Evolutionary conservation across 1,284 basidiomycete species (phyloP).

Genomic region (Ustilago curta): DNA sequence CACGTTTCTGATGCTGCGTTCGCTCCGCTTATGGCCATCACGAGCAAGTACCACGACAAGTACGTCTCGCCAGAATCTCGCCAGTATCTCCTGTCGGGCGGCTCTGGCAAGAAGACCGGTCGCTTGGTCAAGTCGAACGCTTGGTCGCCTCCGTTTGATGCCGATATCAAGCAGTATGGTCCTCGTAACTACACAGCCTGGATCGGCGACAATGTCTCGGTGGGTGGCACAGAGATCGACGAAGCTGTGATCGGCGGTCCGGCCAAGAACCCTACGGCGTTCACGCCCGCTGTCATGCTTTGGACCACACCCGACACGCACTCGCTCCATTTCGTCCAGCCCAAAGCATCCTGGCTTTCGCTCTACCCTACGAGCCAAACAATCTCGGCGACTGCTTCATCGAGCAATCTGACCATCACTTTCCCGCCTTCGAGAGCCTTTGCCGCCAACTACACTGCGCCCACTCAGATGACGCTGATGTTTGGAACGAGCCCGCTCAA

Average conservation of each 20-base stretch:
- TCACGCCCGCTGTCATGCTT: conserved; percentile 35
- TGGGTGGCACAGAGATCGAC: conserved; percentile 40
- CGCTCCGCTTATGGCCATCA: conserved; percentile 36
- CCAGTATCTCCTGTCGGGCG: conserved; percentile 15
- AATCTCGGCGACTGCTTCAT: conserved; percentile 31
- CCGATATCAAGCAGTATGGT: conserved; percentile 31
- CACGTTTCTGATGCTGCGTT: conserved; percentile 35
- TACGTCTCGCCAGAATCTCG: conserved; percentile 29
- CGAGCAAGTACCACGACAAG: conserved; percentile 35
- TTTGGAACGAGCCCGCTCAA: conserved; percentile 17
- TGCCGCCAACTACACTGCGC: conserved; percentile 36
- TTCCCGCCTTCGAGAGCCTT: conserved; percentile 36
- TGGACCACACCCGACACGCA: conserved; percentile 28
- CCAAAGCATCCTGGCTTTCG: conserved; percentile 31
- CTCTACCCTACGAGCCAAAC: conserved; percentile 35
- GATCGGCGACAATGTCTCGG: conserved; percentile 32
- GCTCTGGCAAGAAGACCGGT: conserved; percentile 15
- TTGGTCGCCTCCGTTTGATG: conserved; percentile 39
- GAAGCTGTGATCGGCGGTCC: conserved; percentile 35
- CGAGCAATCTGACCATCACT: conserved; percentile 27
- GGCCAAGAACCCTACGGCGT: conserved; percentile 33
- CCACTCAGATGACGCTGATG: conserved; percentile 37
- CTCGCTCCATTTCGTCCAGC: conserved; percentile 22
- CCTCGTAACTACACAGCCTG: conserved; percentile 44
- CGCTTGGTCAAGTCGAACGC: conserved; percentile 26